Conservation (phyloP, 495 filamentous ascomycete species). For the Lasiosphaeris hirsuta region DNA sequence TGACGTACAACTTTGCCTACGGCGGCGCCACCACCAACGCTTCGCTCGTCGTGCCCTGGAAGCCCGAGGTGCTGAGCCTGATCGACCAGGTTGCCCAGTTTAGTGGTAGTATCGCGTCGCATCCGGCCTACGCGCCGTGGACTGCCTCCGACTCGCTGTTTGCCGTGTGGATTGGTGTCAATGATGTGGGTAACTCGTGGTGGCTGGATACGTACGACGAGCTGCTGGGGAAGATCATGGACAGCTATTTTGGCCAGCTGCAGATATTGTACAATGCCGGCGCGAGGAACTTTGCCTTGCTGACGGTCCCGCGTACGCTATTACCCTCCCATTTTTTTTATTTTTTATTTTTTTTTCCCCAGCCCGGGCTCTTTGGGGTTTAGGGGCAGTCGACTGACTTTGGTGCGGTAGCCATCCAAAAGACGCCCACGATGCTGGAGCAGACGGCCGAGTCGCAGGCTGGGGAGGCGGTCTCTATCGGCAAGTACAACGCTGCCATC, state of each 20-base stretch:
- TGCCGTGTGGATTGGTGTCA: conserved; percentile 74
- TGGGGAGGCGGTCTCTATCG: conserved; percentile 35
- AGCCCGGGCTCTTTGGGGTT: background rate
- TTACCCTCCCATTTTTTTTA: background rate
- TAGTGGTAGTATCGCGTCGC: conserved; percentile 32
- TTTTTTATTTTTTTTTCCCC: background rate
- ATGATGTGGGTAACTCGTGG: conserved; percentile 70
- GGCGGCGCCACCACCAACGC: conserved; percentile 67
- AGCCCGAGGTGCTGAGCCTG: conserved; percentile 52
- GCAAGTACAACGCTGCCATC: conserved; percentile 37
- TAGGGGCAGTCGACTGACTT: background rate
- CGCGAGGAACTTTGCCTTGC: conserved; percentile 70
- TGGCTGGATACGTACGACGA: conserved; percentile 38
- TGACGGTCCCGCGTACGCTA: conserved; percentile 62
- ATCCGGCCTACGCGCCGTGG: conserved; percentile 53
- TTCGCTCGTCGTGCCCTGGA: conserved; percentile 46
- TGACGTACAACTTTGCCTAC: conserved; percentile 68
- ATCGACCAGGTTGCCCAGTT: conserved; percentile 56
- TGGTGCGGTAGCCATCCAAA: conserved; percentile 49
- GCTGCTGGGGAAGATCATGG: conserved; percentile 54
- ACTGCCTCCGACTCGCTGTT: conserved; percentile 58
- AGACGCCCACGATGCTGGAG: conserved; percentile 51
- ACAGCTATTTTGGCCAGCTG: conserved; percentile 52
- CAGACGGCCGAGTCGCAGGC: conserved; percentile 21
- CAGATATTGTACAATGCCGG: conserved; percentile 60